A percentile compares a stretch with the other conserved stretches of the same genome.
phyloP scores from a whole-genome alignment of 768 basidiomycete species.

The Leccinum longicurvipes region DNA sequence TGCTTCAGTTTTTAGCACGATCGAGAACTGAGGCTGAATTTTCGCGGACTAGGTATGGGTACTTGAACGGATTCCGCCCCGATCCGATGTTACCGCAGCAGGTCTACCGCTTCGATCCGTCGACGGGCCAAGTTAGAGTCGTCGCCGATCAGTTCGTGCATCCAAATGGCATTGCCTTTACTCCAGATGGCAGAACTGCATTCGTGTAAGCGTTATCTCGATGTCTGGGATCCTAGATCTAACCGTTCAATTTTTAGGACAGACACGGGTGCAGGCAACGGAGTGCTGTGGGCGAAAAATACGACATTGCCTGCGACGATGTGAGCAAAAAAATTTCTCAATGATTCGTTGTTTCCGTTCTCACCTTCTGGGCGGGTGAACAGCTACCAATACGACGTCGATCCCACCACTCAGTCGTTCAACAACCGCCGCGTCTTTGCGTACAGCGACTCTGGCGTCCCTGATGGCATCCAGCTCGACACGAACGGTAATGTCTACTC shows the following conservation, averaged over 20 bases:
- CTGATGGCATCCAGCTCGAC: constrained; percentile 67
- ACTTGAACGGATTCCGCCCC: constrained; percentile 61
- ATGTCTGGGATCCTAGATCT: not conserved
- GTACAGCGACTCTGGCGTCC: constrained; percentile 58
- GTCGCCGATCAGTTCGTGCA: constrained; percentile 32
- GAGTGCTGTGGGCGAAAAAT: constrained; percentile 42
- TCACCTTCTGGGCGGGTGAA: not conserved
- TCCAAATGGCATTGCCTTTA: constrained; percentile 58
- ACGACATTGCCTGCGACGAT: constrained; percentile 64
- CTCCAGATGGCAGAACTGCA: constrained; percentile 55
- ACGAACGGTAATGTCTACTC: constrained; percentile 61
- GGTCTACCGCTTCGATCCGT: constrained; percentile 41
- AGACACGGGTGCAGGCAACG: constrained; percentile 36
- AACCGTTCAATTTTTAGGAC: constrained; percentile 14
- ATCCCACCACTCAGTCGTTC: constrained; percentile 49
- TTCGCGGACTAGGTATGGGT: constrained; percentile 54
- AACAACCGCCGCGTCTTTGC: constrained; percentile 62
- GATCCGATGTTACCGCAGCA: constrained; percentile 43
- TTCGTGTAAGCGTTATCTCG: constrained; percentile 48
- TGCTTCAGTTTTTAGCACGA: too few species aligned
- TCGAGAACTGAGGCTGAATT: not conserved
- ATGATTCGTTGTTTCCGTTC: not conserved
- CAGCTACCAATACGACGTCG: constrained; percentile 68
- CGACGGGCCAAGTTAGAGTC: constrained; percentile 37
- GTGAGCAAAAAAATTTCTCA: constrained; percentile 35